phyloP scores from a whole-genome alignment of 2,329 filamentous ascomycete genomes.

The Cercospora sp. region DNA sequence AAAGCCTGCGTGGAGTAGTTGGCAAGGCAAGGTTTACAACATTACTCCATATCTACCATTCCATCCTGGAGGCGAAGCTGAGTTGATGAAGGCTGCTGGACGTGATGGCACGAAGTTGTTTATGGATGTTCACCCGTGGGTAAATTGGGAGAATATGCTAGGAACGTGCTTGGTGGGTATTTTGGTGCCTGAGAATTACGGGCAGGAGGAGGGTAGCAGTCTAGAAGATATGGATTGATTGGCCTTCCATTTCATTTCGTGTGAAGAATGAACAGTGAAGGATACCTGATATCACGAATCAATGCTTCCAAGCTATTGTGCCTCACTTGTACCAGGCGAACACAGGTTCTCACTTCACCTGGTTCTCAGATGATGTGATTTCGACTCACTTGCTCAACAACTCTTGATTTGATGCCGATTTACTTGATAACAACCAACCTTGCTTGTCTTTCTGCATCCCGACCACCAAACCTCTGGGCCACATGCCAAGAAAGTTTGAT shows the following conservation, averaged over 20 bases:
- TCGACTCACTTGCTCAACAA: not conserved
- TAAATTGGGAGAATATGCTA: constrained; percentile 68
- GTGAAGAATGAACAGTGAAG: not conserved
- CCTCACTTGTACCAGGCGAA: not conserved
- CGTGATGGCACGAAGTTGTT: constrained; percentile 69
- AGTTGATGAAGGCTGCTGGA: constrained; percentile 74
- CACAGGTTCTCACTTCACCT: not conserved
- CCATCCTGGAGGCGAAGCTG: constrained; percentile 82
- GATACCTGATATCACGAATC: not conserved
- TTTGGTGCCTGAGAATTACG: constrained; percentile 57
- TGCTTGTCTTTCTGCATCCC: not conserved
- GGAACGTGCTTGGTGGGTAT: constrained; percentile 63
- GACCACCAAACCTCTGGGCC: not conserved
- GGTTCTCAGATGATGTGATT: not conserved
- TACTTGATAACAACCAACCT: not conserved
- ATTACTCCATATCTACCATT: constrained; percentile 85
- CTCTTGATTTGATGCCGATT: not conserved
- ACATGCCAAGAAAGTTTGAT: not conserved
- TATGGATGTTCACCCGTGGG: constrained; percentile 66
- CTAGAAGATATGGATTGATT: constrained; percentile 63
- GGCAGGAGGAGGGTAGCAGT: constrained; percentile 31
- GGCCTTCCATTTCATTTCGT: not conserved
- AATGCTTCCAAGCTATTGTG: not conserved
- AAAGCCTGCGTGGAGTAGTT: constrained; percentile 81
- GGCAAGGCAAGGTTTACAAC: constrained; percentile 91